Evolutionary conservation across 1,284 basidiomycete species (phyloP).

Genomic region (Mrakiaceae sp.): DNA sequence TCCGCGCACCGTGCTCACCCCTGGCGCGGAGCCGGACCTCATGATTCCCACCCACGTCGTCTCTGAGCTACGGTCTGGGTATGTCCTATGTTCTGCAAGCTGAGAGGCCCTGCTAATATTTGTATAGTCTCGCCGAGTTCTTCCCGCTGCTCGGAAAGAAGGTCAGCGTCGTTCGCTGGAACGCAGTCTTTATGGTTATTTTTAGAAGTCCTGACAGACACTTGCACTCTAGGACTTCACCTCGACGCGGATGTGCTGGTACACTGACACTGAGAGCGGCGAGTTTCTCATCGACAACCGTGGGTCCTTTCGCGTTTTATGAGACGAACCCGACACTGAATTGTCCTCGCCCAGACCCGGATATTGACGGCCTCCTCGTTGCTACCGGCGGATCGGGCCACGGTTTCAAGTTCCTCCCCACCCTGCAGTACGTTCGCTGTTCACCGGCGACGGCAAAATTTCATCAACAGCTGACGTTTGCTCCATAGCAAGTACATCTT

Average conservation of each 20-base stretch:
- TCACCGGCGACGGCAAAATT: too few relatives aligned
- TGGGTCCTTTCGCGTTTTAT: too few relatives aligned
- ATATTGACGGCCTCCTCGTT: conserved; percentile 34
- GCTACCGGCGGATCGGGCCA: conserved; percentile 34
- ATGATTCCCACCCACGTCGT: background rate
- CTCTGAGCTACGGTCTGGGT: background rate
- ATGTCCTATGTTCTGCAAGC: background rate
- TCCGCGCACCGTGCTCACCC: conserved; percentile 32
- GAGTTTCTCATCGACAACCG: conserved; percentile 40
- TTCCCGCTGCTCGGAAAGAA: conserved; percentile 33
- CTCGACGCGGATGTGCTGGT: conserved; percentile 33
- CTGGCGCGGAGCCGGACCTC: conserved; percentile 28
- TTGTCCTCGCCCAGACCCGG: conserved; percentile 21
- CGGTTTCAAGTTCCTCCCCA: background rate
- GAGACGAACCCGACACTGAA: background rate
- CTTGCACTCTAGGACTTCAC: background rate
- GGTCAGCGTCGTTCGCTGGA: conserved; percentile 19
- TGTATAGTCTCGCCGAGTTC: conserved; percentile 20
- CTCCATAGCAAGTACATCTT: background rate
- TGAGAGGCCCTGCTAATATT: background rate
- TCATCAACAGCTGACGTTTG: background rate
- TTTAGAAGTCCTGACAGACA: background rate
- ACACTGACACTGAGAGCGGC: conserved; percentile 36
- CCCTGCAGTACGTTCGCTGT: background rate
- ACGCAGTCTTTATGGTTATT: conserved; percentile 28